Base-by-base conservation (phyloP, 1,139 yeast species). In the Geotrichum europaeum region DNA sequence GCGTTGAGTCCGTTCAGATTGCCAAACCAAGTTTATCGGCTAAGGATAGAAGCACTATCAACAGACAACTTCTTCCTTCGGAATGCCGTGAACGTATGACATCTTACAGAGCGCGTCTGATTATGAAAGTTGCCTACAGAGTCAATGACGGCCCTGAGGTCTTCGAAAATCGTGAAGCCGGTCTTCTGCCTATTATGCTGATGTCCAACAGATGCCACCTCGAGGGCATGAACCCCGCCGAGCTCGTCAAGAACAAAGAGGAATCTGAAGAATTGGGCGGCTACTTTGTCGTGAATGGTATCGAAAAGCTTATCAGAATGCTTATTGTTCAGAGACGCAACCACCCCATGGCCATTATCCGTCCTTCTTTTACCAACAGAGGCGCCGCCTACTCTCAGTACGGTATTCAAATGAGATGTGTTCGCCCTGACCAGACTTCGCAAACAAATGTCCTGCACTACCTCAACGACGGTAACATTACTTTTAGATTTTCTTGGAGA, bases 241-340 rank as follows among this genome's bases (percentile, higher is more conserved):
- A 91, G 68, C 79, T 95, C 67, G 95, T 94, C 18, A 76, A 81
- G 28, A 81, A 79, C 62, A 87, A 87, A 72, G 99, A 94, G 76
- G 99, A 95, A 75, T 82, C 91, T 52, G 99, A 95, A 73, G 99
- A 94, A 74, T 78, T 91, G 64, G 99, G 99, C 65, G 99, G 99
- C 45, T 94, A 94, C 75, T 94, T 95, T 52, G 87, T 94, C 69
- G 98, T 94, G 55, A 94, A 94, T 73, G 99, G 99, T 79, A 91
- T 92, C 68, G 99, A 94, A 75, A 95, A 94, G 76, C 80, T 94
- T 69, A 85, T 94, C 70, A 89, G 99, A 78, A 90, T 94, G 98
- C 84, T 95, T 75, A 91, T 94, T 79, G 97, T 94, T 24, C 99
- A 94, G 77, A 87, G 98, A 76, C 83, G 99, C 75, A 94, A 95